Base-by-base conservation (phyloP, 2,329 filamentous ascomycete genomes). In the Clonostachys rosea region DNA sequence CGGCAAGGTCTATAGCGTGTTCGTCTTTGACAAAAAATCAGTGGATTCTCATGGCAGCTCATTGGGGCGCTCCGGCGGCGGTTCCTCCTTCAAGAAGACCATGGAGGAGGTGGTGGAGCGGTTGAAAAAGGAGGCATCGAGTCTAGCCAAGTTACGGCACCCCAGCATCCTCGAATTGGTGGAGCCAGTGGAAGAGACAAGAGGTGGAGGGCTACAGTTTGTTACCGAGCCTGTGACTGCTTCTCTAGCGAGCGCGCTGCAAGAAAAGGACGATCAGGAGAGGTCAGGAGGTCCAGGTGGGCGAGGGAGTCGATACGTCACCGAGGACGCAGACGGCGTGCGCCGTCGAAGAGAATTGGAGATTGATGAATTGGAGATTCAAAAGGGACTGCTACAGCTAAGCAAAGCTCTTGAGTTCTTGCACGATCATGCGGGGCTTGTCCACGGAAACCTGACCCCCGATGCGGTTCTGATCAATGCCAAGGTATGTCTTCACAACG, bases 291-390 rank as follows among this genome's bases (percentile, higher is more conserved):
- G 87, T 8, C 76, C 81, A 1, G 82, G 85, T 39, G 84, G 87
- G 11, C 76, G 89, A 50, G 75, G 83, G 5, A 91, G 89, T 63
- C 84, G 89, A 56, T 94, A 85, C 68, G 86, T 94, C 47, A 84
- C 88, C 2, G 89, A 94, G 59, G 87, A 91, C 55, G 74, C 84
- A 1, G 86, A 91, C 55, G 88, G 88, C 35, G 82, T 81, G 44
- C 77, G 83, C 54, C 79, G 84, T 56, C 76, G 89, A 57, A 79
- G 88, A 56, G 91, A 97, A 60, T 68, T 96, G 13, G 92, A 97
- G 64, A 89, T 99, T 51, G 94, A 99, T 62, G 94, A 97, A 69
- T 73, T 99, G 49, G 94, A 99, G 67, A 95, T 97, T 57, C 94
- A 99, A 65, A 99, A 99, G 68, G 94, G 94, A 0, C 67, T 99